A percentile compares a stretch with the other conserved stretches of the same genome.
Evolutionary conservation across 148 eudicot genomes (phyloP).

Genomic region (Bassia scoparia): DNA sequence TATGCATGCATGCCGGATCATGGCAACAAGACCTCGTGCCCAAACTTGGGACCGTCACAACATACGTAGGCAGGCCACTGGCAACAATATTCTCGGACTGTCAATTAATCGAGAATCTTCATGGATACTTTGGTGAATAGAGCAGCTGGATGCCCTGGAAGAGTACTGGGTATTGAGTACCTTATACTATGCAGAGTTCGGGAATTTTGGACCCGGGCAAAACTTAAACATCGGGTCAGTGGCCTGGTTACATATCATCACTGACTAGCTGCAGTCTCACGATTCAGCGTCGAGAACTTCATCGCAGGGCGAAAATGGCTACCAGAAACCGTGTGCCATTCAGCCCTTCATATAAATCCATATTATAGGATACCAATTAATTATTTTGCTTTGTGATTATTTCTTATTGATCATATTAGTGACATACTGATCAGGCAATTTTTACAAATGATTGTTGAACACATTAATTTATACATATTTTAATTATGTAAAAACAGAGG

Average conservation of each 20-base stretch:
- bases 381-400: constrained; percentile 18
- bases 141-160: constrained; percentile 52
- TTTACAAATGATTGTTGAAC: background rate
- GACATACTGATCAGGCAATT: constrained; percentile 13
- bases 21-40: constrained; percentile 49
- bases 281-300: constrained; percentile 39
- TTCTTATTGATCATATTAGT: constrained; percentile 28
- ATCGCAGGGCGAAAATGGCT: constrained; percentile 63
- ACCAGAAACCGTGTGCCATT: constrained; percentile 56
- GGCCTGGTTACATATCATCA: constrained; percentile 57
- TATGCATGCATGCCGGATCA: constrained; percentile 49
- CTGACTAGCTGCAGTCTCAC: constrained; percentile 21
- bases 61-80: constrained; percentile 76
- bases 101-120: constrained; percentile 38
- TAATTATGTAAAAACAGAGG: constrained; percentile 1
- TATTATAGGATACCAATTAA: background rate
- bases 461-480: constrained; percentile 7
- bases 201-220: constrained; percentile 49
- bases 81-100: constrained; percentile 52
- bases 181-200: constrained; percentile 52
- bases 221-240: constrained; percentile 41
- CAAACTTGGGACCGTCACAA: constrained; percentile 13
- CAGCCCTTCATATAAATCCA: constrained; percentile 38
- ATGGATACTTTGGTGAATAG: constrained; percentile 32
- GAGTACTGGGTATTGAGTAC: constrained; percentile 27